Percentiles rank a stretch among this genome's conserved stretches.
These are phyloP conservation scores for Paspalum notatum DNA, from an alignment of 176 grass and related monocot genomes.

Conservation along the genomic window DNA sequence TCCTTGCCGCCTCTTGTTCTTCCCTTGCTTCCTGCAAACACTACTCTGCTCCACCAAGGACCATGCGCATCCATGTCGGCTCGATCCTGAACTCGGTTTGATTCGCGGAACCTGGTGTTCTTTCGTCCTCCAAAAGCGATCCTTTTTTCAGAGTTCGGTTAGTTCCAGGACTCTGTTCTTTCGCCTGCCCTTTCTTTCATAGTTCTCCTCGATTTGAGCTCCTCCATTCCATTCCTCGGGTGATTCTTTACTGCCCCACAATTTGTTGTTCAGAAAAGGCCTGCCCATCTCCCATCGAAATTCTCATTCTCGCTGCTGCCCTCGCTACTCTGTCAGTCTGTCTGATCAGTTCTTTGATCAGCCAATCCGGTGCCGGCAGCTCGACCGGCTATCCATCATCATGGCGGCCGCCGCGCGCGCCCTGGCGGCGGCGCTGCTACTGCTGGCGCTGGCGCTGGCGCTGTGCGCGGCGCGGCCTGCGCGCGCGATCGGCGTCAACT, in stretches of 20 bases:
- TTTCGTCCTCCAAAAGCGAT: background rate
- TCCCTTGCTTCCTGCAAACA: background rate
- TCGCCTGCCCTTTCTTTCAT: background rate
- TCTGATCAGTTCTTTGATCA: slow-evolving; percentile 6
- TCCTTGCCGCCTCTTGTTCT: background rate
- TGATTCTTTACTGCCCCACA: background rate
- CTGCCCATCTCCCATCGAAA: no score
- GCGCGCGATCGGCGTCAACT: slow-evolving; percentile 66
- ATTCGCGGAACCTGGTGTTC: background rate
- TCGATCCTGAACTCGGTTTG: background rate
- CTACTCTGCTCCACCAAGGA: background rate
- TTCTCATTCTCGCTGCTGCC: no score
- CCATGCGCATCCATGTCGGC: background rate
- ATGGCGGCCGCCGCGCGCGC: background rate
- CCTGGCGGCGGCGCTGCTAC: background rate
- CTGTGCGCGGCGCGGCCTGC: slow-evolving; percentile 43
- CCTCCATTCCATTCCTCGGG: background rate
- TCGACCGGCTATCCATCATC: no score
- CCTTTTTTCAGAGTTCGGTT: no score
- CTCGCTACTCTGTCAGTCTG: background rate
- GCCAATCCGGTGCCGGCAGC: background rate
- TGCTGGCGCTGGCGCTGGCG: background rate
- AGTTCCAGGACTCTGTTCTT: background rate
- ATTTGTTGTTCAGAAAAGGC: no score
- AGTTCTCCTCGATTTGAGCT: background rate